A percentile compares a stretch with the other conserved stretches of the same genome.
Conservation (phyloP, 495 filamentous ascomycete genomes). For the Tuber aestivum region DNA sequence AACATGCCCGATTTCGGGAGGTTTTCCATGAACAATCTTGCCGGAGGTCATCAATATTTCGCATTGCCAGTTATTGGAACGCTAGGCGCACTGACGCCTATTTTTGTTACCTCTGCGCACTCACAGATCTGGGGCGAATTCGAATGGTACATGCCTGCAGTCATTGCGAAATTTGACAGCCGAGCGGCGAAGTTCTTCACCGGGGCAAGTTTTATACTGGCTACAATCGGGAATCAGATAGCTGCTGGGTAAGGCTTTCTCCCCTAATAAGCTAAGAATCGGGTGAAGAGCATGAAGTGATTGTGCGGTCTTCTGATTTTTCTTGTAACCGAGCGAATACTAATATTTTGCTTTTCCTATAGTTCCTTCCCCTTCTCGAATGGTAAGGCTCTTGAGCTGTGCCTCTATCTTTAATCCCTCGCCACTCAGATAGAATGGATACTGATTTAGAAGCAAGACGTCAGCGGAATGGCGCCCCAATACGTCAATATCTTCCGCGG, state of each 20-base stretch:
- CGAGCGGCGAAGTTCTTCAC: conserved; percentile 47
- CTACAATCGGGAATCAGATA: conserved; percentile 48
- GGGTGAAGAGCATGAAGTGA: background rate
- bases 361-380: conserved; percentile 46
- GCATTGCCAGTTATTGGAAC: conserved; percentile 47
- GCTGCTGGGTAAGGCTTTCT: conserved; percentile 36
- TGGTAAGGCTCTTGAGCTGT: conserved; percentile 35
- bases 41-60: conserved; percentile 44
- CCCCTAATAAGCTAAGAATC: conserved; percentile 4
- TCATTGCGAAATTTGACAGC: conserved; percentile 46
- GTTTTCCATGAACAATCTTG: conserved; percentile 44
- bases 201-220: conserved; percentile 44
- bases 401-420: background rate
- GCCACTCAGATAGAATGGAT: background rate
- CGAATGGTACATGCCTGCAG: conserved; percentile 47
- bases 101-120: conserved; percentile 46
- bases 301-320: background rate
- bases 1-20: conserved; percentile 48
- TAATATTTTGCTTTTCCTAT: background rate
- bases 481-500: conserved; percentile 48
- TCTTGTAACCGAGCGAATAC: conserved; percentile 13
- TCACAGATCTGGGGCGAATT: conserved; percentile 44
- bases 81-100: conserved; percentile 45
- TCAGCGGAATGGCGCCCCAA: conserved; percentile 43
- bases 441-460: conserved; percentile 7